phyloP scores from a whole-genome alignment of 1,139 yeast genomes.

The Lodderomyces parapsilosis region DNA sequence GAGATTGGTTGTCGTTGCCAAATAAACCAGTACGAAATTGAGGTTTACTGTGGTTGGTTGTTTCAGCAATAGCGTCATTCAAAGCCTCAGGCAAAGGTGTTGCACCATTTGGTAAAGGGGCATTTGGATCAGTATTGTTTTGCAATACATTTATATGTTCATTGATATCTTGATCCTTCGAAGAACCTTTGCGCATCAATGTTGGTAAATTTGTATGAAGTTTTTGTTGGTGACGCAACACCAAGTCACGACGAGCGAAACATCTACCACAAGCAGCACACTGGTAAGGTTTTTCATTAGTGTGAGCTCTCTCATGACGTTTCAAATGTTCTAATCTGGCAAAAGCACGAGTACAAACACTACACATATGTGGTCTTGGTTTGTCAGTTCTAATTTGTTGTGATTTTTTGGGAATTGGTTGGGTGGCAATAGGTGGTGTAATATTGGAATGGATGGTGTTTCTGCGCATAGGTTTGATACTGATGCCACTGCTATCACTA shows the following conservation, averaged over 20 bases:
- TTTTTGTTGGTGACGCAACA: conserved; percentile 48
- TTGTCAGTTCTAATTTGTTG: conserved; percentile 82
- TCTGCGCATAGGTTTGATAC: background rate
- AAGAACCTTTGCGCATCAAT: conserved; percentile 21
- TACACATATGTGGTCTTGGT: conserved; percentile 89
- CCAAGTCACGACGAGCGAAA: conserved; percentile 49
- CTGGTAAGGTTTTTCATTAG: conserved; percentile 91
- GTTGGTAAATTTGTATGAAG: conserved; percentile 29
- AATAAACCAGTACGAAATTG: conserved; percentile 25
- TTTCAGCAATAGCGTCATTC: background rate
- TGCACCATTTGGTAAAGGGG: conserved; percentile 34
- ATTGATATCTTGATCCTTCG: conserved; percentile 21
- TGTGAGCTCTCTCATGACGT: conserved; percentile 92
- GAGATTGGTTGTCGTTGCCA: conserved; percentile 7
- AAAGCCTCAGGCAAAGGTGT: conserved; percentile 3
- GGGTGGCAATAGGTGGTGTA: conserved; percentile 17
- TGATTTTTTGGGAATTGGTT: conserved; percentile 86
- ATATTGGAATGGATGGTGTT: conserved; percentile 1
- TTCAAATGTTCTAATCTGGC: conserved; percentile 92
- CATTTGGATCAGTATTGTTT: conserved; percentile 45
- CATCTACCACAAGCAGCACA: conserved; percentile 53
- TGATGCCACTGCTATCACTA: background rate
- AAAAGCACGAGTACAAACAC: conserved; percentile 93
- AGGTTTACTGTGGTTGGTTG: conserved; percentile 12
- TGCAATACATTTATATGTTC: conserved; percentile 45